Conservation (phyloP, 495 filamentous ascomycete genomes). For the Tetracladium marchalianum region DNA sequence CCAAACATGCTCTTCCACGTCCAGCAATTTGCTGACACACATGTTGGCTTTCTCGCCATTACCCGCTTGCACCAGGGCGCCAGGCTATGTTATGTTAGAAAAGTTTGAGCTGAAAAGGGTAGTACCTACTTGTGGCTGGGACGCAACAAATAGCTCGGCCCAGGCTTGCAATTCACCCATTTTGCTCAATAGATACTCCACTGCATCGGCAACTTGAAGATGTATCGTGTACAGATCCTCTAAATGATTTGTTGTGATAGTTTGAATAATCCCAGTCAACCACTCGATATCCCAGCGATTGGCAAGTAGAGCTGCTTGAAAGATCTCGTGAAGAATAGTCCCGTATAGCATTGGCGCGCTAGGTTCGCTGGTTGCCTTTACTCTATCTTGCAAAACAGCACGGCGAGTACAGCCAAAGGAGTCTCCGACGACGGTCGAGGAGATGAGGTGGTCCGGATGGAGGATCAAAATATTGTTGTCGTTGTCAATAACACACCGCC, state of each 20-base stretch:
- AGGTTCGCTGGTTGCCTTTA: constrained; percentile 75
- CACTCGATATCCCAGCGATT: constrained; percentile 71
- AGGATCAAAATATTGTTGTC: constrained; percentile 76
- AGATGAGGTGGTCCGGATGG: constrained; percentile 92
- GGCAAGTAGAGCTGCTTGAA: constrained; percentile 77
- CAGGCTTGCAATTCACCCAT: constrained; percentile 68
- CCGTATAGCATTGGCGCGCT: constrained; percentile 78
- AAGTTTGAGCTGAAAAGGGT: not conserved
- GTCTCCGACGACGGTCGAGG: constrained; percentile 86
- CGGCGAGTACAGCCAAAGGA: constrained; percentile 82
- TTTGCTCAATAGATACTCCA: constrained; percentile 68
- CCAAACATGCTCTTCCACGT: constrained; percentile 96
- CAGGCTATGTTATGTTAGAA: constrained; percentile 34
- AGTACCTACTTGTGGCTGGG: constrained; percentile 54
- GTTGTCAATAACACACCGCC: constrained; percentile 65
- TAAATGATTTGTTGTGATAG: constrained; percentile 57
- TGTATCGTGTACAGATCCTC: constrained; percentile 82
- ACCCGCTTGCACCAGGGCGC: constrained; percentile 68
- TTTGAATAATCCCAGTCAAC: constrained; percentile 51
- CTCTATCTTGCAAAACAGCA: constrained; percentile 84
- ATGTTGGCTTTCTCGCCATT: constrained; percentile 63
- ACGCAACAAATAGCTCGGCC: constrained; percentile 70
- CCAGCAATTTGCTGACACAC: constrained; percentile 85
- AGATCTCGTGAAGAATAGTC: constrained; percentile 84
- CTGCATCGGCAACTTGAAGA: constrained; percentile 58